These are phyloP conservation scores for Populus tremula DNA, from an alignment of 345 rosid genomes.

Conservation along the genomic window DNA sequence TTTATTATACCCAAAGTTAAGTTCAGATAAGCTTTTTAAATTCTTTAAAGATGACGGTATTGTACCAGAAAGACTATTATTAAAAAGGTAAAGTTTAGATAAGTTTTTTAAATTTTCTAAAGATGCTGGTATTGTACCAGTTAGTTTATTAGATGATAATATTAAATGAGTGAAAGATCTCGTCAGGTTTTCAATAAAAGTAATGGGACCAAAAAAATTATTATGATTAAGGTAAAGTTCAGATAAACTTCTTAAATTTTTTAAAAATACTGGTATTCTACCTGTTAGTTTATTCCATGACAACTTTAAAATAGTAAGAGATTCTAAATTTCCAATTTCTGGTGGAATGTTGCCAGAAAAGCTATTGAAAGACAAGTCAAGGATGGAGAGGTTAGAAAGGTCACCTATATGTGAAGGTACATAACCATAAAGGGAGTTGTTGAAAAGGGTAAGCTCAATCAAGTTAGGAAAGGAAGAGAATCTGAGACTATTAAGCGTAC, in stretches of 20 bases:
- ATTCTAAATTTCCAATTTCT: not conserved
- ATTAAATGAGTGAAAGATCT: rapidly evolving
- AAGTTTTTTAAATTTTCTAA: too few relatives aligned
- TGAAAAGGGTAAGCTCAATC: not conserved
- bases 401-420: constrained; percentile 17
- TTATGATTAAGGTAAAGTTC: too few relatives aligned
- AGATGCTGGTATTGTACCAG: not conserved
- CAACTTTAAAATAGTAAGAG: not conserved
- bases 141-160: not conserved
- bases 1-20: too few relatives aligned
- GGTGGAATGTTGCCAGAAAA: not conserved
- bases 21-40: too few relatives aligned
- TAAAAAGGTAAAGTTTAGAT: too few relatives aligned
- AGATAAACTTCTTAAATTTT: too few relatives aligned
- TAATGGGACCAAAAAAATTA: too few relatives aligned
- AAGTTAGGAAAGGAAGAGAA: constrained; percentile 20
- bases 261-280: not conserved
- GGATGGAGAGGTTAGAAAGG: constrained; percentile 18
- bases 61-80: not conserved
- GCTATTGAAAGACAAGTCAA: constrained; percentile 5
- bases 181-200: not conserved
- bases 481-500: constrained; percentile 16
- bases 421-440: constrained; percentile 18
- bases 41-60: not conserved
- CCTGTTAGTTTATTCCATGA: not conserved